Conservation (phyloP, 2,329 filamentous ascomycete species). For the Verticillium nubilum region DNA sequence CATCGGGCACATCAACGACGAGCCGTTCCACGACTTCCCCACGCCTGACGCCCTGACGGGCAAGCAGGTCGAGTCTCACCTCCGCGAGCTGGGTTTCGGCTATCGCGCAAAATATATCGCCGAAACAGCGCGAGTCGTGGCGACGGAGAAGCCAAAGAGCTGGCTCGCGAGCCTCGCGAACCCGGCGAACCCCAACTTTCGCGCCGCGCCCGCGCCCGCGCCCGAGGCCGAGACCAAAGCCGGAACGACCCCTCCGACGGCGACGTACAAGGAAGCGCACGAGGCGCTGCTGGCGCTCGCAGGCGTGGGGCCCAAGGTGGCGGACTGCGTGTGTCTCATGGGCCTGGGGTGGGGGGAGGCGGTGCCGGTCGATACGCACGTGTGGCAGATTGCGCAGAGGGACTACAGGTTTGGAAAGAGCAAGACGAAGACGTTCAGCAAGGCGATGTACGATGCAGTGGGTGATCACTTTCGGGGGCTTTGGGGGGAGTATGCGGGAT, state of each 20-base stretch:
- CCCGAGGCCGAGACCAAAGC: constrained; percentile 32
- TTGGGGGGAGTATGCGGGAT: constrained; percentile 92
- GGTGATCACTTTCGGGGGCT: constrained; percentile 83
- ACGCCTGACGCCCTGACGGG: constrained; percentile 66
- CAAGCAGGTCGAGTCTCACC: constrained; percentile 68
- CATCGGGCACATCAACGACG: constrained; percentile 63
- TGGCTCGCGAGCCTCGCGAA: constrained; percentile 82
- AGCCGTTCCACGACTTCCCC: constrained; percentile 84
- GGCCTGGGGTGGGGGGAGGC: constrained; percentile 93
- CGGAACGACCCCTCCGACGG: constrained; percentile 31
- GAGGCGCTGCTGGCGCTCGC: constrained; percentile 71
- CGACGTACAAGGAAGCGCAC: constrained; percentile 75
- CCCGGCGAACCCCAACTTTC: constrained; percentile 60
- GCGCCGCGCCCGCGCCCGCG: constrained; percentile 27
- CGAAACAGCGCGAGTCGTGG: constrained; percentile 73
- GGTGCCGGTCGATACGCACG: constrained; percentile 94
- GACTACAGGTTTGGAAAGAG: constrained; percentile 89
- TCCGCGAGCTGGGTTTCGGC: constrained; percentile 84
- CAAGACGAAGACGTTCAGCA: constrained; percentile 80
- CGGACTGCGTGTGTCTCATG: constrained; percentile 95
- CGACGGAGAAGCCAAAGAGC: constrained; percentile 56
- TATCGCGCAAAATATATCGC: constrained; percentile 92
- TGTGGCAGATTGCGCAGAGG: constrained; percentile 95
- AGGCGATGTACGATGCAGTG: constrained; percentile 82
- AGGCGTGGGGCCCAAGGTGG: constrained; percentile 93